Base-by-base conservation (phyloP, 2,329 filamentous ascomycete genomes). In the Fusarium albidum region DNA sequence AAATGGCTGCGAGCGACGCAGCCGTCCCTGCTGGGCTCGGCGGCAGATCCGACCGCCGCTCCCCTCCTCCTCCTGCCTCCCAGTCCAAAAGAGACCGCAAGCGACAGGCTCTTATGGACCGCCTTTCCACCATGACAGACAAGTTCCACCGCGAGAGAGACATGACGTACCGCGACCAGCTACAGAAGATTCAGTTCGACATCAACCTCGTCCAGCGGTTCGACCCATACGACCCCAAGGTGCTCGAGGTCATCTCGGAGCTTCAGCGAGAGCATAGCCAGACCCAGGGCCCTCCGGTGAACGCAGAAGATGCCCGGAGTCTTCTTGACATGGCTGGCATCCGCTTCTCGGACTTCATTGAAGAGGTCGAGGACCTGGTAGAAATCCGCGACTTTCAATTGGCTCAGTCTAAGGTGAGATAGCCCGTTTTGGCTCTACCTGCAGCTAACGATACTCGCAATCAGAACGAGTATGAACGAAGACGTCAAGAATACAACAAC, bases 171-270 rank as follows among this genome's bases (percentile, higher is more conserved):
- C 87, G 93, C 57, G 90, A 95, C 62, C 92, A 97, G 74, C 83
- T 97, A 3, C 89, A 95, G 68, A 91, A 91, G 63, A 86, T 97
- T n/a, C 93, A 97, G 75, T 87, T 91, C 61, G 93, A 96, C 73
- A 92, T 93, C 75, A 91, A 85, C 52, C 82, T 96, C 38, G 91
- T 96, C 62, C 87, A 92, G 72, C 87, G 90, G 64, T 90, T 95
- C 45, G 89, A 96, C 68, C 89, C 91, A 1, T 96, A 96, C 71
- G 80, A 82, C 45, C 80, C 86, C 55, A 83, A 85, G 55, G 86
- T 91, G 41, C 80, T 96, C 39, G 88, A 92, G 57, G 84, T 90
- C 50, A 86, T 92, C 57, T 79, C 82, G 44, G 84, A 86, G 63
- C 75, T 89, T 67, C 83, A 85, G 52, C 78, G 81, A 57, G 77